Evolutionary conservation across 768 basidiomycete species (phyloP).

Genomic region (Mycena belliarum): DNA sequence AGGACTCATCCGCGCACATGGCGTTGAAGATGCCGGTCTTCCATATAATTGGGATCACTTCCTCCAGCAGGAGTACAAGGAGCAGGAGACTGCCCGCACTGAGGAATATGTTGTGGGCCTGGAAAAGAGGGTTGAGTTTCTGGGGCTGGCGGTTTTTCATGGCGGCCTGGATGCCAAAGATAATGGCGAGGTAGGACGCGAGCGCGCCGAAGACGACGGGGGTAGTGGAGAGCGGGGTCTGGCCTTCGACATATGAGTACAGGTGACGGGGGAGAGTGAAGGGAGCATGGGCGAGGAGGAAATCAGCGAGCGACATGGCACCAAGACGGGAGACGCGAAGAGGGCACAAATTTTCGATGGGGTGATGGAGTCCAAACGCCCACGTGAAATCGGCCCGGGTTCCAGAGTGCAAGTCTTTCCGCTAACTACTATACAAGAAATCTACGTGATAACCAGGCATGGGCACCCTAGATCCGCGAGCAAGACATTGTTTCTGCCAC

Average conservation of each 20-base stretch:
- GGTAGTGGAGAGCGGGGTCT: conserved; percentile 82
- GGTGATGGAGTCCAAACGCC: no score
- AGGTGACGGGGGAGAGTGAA: conserved; percentile 58
- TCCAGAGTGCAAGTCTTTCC: no score
- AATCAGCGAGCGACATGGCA: conserved; percentile 72
- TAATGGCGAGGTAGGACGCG: conserved; percentile 78
- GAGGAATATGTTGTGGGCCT: conserved; percentile 87
- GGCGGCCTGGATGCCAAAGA: conserved; percentile 81
- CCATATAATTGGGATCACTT: conserved; percentile 79
- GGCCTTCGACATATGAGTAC: conserved; percentile 67
- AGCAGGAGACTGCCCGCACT: conserved; percentile 83
- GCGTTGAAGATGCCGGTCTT: conserved; percentile 72
- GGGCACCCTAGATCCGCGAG: conserved; percentile 54
- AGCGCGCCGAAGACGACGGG: conserved; percentile 71
- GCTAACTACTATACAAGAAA: neutral
- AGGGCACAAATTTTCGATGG: neutral
- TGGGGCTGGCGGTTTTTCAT: conserved; percentile 79
- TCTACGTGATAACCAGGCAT: conserved; percentile 57
- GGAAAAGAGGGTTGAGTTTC: conserved; percentile 83
- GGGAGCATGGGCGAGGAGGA: conserved; percentile 61
- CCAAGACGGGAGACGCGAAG: conserved; percentile 20
- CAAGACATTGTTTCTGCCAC: conserved; percentile 47
- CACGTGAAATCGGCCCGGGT: no score
- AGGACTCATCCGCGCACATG: conserved; percentile 75
- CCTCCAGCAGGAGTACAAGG: conserved; percentile 88